Conservation (phyloP, 169 alveolate species). For the Eimeria sp. region DNA sequence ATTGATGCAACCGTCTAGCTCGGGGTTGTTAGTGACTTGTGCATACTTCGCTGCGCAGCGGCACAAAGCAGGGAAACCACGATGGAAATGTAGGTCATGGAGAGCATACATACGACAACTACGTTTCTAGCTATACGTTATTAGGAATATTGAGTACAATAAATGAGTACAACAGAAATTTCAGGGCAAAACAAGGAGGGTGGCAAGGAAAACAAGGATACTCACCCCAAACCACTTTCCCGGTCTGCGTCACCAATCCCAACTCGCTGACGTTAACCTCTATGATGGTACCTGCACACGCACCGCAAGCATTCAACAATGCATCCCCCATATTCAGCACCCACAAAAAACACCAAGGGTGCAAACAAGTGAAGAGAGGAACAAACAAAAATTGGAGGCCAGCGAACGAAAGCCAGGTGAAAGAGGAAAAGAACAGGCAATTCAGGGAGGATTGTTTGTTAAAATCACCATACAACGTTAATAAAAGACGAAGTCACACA, state of each 20-base stretch:
- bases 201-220: background rate
- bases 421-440: background rate
- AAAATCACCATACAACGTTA: background rate
- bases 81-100: background rate
- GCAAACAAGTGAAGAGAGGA: no score
- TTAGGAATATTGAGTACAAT: background rate
- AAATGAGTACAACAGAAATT: background rate
- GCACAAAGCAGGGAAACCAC: background rate
- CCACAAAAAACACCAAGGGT: background rate
- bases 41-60: slow-evolving; percentile 94
- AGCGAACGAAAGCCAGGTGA: no score
- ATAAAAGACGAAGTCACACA: background rate
- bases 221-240: slow-evolving; percentile 99
- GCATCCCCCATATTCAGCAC: background rate
- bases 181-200: background rate
- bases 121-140: no score
- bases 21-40: slow-evolving; percentile 99
- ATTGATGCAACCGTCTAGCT: slow-evolving; percentile 99
- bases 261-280: slow-evolving; percentile 99
- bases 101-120: no score
- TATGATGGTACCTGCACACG: slow-evolving; percentile 94
- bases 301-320: background rate
- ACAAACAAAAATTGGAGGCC: background rate
- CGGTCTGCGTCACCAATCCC: slow-evolving; percentile 99
- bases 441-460: background rate